Base-by-base conservation (phyloP, 129 eudicot species). In the Escallonia rubra region DNA sequence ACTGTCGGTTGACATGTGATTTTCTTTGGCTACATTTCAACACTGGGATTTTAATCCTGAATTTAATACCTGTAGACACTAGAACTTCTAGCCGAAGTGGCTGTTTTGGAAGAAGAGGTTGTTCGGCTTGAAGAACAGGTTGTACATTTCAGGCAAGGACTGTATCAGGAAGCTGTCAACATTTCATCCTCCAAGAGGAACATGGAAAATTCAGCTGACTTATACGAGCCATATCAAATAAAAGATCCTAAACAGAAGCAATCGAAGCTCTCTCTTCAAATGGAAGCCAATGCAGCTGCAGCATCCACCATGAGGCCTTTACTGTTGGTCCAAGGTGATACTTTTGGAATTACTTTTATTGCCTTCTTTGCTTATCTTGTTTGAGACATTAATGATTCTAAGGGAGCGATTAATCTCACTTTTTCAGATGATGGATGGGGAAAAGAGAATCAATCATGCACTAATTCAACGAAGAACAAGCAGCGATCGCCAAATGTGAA, bases 81-180 rank as follows among this genome's bases (percentile, higher is more conserved):
- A 68, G 96, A 92, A 82, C 90, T 92, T 82, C 73, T 92, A 41
- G 89, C 91, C 55, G 98, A 92, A 74, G 96, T 88, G 69, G 96
- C 96, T 63, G 90, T 86, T 71, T 78, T 92, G 91, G 96, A 92
- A 71, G 96, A 92, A 78, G 98, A 89, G 64, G 88, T 92, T 69
- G 75, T 84, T 44, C 76, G 91, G 67, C 95, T 92, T 14, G 98
- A 92, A 80, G 95, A 86, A 56, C 90, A 88, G 64, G 83, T 92
- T 66, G 96, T 86, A 64, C 77, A 80, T 10, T 80, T 73, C 73
- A 88, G 91, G 68, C 87, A 86, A 84, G 85, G 85, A 34, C 71
- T 86, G 66, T 92, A 86, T 65, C 82, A 83, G 57, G 95, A 86
- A 86, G 91, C 95, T 45, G 79, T 86, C 45, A 65, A 68, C 79